Base-by-base conservation (phyloP, 768 basidiomycete genomes). In the Boletus insuetus region DNA sequence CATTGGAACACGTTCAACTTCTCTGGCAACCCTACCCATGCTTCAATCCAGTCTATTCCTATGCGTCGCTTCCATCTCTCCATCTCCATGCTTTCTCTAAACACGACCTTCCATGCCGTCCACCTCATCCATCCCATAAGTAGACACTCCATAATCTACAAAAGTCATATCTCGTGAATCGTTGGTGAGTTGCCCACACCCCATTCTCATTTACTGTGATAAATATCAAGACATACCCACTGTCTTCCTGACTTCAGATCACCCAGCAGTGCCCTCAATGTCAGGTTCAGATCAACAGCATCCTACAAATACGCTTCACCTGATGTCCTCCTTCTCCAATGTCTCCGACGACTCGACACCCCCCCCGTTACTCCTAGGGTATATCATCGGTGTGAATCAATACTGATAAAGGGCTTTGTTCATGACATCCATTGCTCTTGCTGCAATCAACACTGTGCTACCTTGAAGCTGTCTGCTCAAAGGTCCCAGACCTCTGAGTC, bases 391-490 rank as follows among this genome's bases (percentile, higher is more conserved):
- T 62, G 66, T 58, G 75, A 77, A 45, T 66, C 83, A 14, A 73
- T 83, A 9, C 85, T 88, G 9, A 79, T 91, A 58, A 85, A 82
- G 59, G 77, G 80, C 5, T 95, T 95, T 63, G 90, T 96, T 29
- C 88, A 91, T 66, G 92, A 96, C 9, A 79, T 96, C 14, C 82
- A 90, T 48, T 87, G 94, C 37, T 94, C 91, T 13, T 93, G 6
- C 78, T 96, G 9, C 92, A 94, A 67, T 89, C 91, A 0, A 92
- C 94, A 0, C 73, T 93, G 0, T 92, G 93, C 67, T 94, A 94
- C 67, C 75, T 95, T 10, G 91, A 93, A 69, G 90, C 88, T 4
- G 79, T 92, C n/a, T 84, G 90, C 6, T 66, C 75, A 26, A 86
- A 82, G 67, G 73, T 94, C 13, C 84, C 88, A 1, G 83, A 85